A percentile compares a stretch with the other conserved stretches of the same genome.
These are phyloP conservation scores for Sporothrix pallida DNA, from an alignment of 2,329 filamentous ascomycete genomes.

Conservation along the genomic window DNA sequence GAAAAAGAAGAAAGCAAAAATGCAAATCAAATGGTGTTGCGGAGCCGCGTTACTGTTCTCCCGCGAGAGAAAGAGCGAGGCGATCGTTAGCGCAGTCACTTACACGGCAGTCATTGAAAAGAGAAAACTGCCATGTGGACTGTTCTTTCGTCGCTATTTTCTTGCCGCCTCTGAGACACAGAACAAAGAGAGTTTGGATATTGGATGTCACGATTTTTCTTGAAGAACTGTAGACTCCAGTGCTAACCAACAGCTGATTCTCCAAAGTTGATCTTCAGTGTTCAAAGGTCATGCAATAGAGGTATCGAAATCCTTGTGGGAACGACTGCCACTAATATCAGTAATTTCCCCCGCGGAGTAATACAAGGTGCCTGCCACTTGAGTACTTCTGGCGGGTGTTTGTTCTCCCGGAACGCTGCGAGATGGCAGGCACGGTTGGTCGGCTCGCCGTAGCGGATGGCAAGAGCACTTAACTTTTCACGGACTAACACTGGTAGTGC, in stretches of 20 bases:
- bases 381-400: neutral
- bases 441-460: neutral
- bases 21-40: neutral
- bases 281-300: neutral
- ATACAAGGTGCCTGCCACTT: neutral
- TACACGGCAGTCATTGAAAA: neutral
- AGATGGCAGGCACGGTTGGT: neutral
- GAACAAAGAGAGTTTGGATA: slow-evolving; percentile 4
- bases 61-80: slow-evolving; percentile 21
- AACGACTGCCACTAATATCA: neutral
- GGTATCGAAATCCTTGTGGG: neutral
- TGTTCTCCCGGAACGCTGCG: neutral
- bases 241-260: neutral
- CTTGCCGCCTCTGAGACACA: neutral
- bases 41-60: slow-evolving; percentile 4
- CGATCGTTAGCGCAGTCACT: neutral
- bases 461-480: neutral
- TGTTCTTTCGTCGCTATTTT: neutral
- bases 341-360: too few relatives aligned
- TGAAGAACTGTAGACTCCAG: neutral
- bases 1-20: neutral
- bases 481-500: neutral
- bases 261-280: neutral
- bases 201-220: neutral
- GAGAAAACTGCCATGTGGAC: neutral